A percentile compares a stretch with the other conserved stretches of the same genome.
Evolutionary conservation across 169 alveolate species (phyloP).

Genomic region (Theileria parva): DNA sequence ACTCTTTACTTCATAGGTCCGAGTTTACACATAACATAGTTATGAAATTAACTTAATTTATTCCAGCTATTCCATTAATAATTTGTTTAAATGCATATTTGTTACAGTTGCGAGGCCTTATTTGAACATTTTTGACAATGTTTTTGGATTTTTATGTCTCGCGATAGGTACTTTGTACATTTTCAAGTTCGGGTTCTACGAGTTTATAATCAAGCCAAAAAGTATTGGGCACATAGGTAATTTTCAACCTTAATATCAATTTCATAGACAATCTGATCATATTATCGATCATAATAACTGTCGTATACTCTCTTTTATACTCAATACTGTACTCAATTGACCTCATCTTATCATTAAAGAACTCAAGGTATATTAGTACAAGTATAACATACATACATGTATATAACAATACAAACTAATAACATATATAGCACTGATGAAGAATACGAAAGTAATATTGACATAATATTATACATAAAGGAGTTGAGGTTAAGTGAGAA

Average conservation of each 20-base stretch:
- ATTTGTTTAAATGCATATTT: not conserved
- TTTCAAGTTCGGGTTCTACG: not conserved
- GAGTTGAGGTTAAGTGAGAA: slow-evolving; percentile 20
- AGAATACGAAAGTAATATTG: slow-evolving; percentile 18
- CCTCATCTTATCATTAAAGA: not conserved
- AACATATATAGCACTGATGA: not conserved
- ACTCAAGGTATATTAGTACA: not conserved
- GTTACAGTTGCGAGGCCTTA: not conserved
- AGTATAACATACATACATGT: not conserved
- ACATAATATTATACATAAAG: slow-evolving; percentile 28
- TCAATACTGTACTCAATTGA: slow-evolving; percentile 1
- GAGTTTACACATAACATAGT: not conserved
- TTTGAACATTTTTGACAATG: not conserved
- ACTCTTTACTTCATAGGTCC: not conserved
- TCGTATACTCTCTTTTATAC: not conserved
- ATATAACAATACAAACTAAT: not conserved
- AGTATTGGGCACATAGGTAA: not conserved
- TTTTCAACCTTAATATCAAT: not conserved
- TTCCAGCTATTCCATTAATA: not conserved
- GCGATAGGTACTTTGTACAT: not conserved
- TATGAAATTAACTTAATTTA: not conserved
- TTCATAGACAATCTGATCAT: not conserved
- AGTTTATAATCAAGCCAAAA: not conserved
- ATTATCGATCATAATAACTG: not conserved
- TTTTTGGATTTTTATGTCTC: not conserved